Percentiles rank a stretch among this genome's conserved stretches.
Evolutionary conservation across 2,329 filamentous ascomycete genomes (phyloP).

Genomic region (Mollisiaceae sp.): DNA sequence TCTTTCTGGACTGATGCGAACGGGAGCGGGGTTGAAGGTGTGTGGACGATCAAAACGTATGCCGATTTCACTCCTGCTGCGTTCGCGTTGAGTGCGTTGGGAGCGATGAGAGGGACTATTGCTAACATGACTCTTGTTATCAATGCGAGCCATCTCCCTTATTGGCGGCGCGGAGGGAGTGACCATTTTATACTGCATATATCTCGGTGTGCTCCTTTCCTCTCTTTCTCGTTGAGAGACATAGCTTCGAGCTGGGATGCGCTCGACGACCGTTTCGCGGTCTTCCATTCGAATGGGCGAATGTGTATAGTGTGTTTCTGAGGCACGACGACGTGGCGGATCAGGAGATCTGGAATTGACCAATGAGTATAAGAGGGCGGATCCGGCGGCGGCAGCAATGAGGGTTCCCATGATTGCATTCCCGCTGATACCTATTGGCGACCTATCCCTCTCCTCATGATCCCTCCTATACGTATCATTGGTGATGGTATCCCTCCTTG

Average conservation of each 20-base stretch:
- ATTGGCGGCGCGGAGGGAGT: conserved; percentile 9
- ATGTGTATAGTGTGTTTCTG: conserved; percentile 23
- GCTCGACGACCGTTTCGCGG: conserved; percentile 21
- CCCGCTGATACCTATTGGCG: conserved; percentile 51
- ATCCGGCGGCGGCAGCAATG: conserved; percentile 79
- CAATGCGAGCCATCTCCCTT: conserved; percentile 23
- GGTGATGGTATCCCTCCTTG: conserved; percentile 10
- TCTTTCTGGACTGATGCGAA: not conserved
- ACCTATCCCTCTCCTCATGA: not conserved
- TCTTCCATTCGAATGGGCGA: conserved; percentile 21
- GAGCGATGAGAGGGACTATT: not conserved
- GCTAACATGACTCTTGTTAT: conserved; percentile 26
- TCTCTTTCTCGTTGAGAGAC: conserved; percentile 21
- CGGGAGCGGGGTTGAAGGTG: conserved; percentile 12
- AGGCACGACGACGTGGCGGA: conserved; percentile 5
- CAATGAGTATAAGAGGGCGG: conserved; percentile 77
- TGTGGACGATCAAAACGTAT: conserved; percentile 6
- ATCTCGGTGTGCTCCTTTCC: conserved; percentile 21
- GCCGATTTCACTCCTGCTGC: conserved; percentile 8
- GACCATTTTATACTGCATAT: conserved; percentile 24
- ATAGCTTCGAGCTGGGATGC: conserved; percentile 25
- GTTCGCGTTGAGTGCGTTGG: conserved; percentile 11
- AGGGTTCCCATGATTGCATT: conserved; percentile 76
- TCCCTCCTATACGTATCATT: not conserved
- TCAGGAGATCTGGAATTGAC: conserved; percentile 57